These are phyloP conservation scores for Neonothopanus nambi DNA, from an alignment of 1,284 basidiomycete genomes.

Conservation along the genomic window DNA sequence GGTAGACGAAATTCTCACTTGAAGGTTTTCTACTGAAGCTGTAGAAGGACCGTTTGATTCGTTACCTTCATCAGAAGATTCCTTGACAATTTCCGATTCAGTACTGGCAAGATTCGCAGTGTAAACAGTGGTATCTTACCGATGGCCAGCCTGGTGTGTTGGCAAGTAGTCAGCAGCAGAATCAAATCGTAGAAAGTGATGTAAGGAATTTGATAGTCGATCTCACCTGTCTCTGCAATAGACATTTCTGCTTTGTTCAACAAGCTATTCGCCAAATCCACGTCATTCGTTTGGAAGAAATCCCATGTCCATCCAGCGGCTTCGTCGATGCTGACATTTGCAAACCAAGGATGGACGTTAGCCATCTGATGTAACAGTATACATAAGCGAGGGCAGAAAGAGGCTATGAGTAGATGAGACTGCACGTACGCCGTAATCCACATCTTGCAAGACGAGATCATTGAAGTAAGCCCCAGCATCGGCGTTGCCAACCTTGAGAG, in stretches of 20 bases:
- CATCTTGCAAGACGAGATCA: conserved; percentile 50
- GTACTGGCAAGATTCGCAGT: neutral
- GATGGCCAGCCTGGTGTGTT: conserved; percentile 72
- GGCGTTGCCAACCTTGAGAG: conserved; percentile 69
- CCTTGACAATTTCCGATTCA: too few species aligned
- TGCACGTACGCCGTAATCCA: conserved; percentile 61
- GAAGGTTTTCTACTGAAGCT: conserved; percentile 58
- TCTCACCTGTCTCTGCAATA: conserved; percentile 66
- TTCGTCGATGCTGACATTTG: conserved; percentile 18
- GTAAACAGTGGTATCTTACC: conserved; percentile 36
- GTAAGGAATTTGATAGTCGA: conserved; percentile 30
- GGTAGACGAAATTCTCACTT: conserved; percentile 31
- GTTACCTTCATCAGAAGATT: conserved; percentile 26
- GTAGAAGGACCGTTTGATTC: conserved; percentile 50
- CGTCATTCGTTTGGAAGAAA: conserved; percentile 32
- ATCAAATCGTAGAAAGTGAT: too few species aligned
- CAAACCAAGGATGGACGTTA: conserved; percentile 22
- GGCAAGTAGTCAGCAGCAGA: too few species aligned
- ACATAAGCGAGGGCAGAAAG: neutral
- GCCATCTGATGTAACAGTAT: conserved; percentile 8
- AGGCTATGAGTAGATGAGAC: neutral
- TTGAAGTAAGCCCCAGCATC: conserved; percentile 81
- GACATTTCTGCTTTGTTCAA: conserved; percentile 35
- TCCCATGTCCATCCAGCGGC: conserved; percentile 32
- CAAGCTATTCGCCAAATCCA: conserved; percentile 24